Base-by-base conservation (phyloP, 768 basidiomycete genomes). In the Floccularia luteovirens region DNA sequence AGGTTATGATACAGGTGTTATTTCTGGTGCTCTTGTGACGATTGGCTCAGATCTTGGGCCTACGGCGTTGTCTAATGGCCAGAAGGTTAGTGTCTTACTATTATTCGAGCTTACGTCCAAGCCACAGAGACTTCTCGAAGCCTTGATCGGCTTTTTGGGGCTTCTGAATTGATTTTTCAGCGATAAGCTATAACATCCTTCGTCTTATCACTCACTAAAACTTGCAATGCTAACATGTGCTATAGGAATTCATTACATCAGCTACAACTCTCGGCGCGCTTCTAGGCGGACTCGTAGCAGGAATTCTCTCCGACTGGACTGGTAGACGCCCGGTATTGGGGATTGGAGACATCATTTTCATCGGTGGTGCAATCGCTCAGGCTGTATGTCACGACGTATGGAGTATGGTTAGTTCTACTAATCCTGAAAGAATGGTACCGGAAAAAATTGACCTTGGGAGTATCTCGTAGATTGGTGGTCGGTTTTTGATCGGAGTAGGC, bases 1-100 rank as follows among this genome's bases (percentile, higher is more conserved):
- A 86, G 83, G 85, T 19, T 89, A 88, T 50, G 85, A 89, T 52
- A 89, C 85, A 7, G 84, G 84, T 31, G 79, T 84, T 25, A 81
- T 89, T 17, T 85, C 82, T 40, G 86, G 86, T 20, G 81, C 85
- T n/a, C 67, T 89, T 24, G 82, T 87, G 17, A 79, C 75, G 7
- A 86, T 89, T 41, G 72, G 76, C 0, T 61, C 67, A 3, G 83
- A 86, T 49, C 64, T 89, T 28, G 80, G 82, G 3, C 71, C 78
- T 5, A 53, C 61, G 7, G 55, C 53, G 8, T 62, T 87, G 16
- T 75, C 79, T 2, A 65, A 76, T 46, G 66, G 69, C 24, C 78
- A 88, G 55, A 83, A 84, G 67, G 82, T 77, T 34, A 25, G 45
- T 41, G 14, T 21, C 14, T 10, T 14, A 19, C 38, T 24, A 16